Conservation (phyloP, 2,329 filamentous ascomycete genomes). For the Colletotrichum siamense region DNA sequence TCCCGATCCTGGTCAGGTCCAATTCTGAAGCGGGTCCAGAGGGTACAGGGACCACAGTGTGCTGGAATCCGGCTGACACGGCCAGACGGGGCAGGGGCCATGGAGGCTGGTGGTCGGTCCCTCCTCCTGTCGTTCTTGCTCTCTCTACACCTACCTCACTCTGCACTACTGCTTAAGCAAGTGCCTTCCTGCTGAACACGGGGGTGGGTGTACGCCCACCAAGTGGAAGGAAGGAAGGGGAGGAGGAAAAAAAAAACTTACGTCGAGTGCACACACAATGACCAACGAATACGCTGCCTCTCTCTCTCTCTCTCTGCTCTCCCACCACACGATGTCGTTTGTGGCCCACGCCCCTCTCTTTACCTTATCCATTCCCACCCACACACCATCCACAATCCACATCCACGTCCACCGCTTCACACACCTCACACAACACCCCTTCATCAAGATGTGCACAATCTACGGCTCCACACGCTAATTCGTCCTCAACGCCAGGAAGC, state of each 20-base stretch:
- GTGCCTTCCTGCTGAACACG: background rate
- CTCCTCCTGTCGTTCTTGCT: background rate
- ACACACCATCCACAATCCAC: conserved; percentile 2
- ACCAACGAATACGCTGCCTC: background rate
- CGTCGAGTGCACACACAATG: background rate
- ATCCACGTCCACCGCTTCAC: background rate
- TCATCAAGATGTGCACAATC: conserved; percentile 16
- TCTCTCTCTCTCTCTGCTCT: background rate
- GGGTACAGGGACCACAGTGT: conserved; percentile 17
- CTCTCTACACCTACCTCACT: background rate
- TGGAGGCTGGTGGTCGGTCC: conserved; percentile 5
- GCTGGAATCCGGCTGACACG: background rate
- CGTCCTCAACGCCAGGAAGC: conserved; percentile 2
- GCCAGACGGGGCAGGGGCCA: background rate
- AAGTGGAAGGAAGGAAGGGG: background rate
- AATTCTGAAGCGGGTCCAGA: background rate
- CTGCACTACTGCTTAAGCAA: background rate
- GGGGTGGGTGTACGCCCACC: background rate
- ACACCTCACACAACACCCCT: conserved; percentile 14
- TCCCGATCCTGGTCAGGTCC: conserved; percentile 3
- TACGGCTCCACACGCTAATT: conserved; percentile 13
- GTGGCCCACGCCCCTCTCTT: background rate
- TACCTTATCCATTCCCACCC: background rate
- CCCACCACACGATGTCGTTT: background rate
- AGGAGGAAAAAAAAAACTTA: background rate